A percentile compares a stretch with the other conserved stretches of the same genome.
These are phyloP conservation scores for Jackrogersella multiformis DNA, from an alignment of 495 filamentous ascomycete species.

Conservation along the genomic window DNA sequence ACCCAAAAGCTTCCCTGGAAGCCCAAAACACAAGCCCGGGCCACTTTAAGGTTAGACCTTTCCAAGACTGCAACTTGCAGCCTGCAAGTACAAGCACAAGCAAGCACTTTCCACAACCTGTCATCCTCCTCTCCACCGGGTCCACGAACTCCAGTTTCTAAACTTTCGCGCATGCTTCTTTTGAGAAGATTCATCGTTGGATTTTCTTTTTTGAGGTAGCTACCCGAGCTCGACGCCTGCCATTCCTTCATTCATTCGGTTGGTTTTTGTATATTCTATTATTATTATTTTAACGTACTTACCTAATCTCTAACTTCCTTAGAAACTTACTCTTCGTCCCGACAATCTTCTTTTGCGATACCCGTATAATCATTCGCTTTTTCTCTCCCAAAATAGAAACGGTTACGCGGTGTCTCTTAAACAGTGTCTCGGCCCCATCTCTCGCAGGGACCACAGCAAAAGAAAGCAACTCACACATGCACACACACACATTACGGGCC, in stretches of 20 bases:
- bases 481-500: too few relatives aligned
- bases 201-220: constrained; percentile 28
- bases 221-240: constrained; percentile 15
- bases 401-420: constrained; percentile 26
- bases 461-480: constrained; percentile 21
- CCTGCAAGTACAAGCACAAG: too few relatives aligned
- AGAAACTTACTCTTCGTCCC: constrained; percentile 3
- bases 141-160: constrained; percentile 29
- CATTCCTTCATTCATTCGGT: constrained; percentile 22
- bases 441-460: constrained; percentile 13
- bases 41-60: constrained; percentile 22
- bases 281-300: constrained; percentile 22
- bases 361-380: constrained; percentile 23
- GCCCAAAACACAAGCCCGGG: constrained; percentile 27
- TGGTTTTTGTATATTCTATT: too few relatives aligned
- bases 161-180: constrained; percentile 36
- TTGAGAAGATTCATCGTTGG: constrained; percentile 34
- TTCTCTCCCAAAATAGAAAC: constrained; percentile 24
- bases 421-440: constrained; percentile 35
- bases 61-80: too few relatives aligned
- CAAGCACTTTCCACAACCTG: constrained; percentile 24
- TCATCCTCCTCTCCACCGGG: constrained; percentile 27
- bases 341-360: constrained; percentile 9
- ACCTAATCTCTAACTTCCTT: constrained; percentile 9
- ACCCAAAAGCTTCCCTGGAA: background rate